Evolutionary conservation across 371 early-diverging fungal genomes (phyloP).

Genomic region (Mucor lusitanicus): DNA sequence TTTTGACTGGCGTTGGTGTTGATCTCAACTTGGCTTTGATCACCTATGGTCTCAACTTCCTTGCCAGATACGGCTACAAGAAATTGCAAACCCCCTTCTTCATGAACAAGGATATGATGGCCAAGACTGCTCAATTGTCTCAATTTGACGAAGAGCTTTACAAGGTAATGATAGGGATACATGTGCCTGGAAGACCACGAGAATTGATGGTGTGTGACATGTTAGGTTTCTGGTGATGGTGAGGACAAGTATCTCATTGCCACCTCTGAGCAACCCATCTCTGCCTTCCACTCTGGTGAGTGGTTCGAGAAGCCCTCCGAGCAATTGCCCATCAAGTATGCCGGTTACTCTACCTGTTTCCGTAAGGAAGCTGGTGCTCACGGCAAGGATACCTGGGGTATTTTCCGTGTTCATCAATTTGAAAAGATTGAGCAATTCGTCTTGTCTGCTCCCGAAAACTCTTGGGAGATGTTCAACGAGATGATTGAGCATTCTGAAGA

Average conservation of each 20-base stretch:
- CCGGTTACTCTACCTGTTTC: conserved; percentile 99
- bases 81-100: conserved; percentile 99
- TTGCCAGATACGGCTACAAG: conserved; percentile 86
- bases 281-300: conserved; percentile 96
- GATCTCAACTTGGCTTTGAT: conserved; percentile 96
- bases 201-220: not conserved
- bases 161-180: conserved; percentile 61
- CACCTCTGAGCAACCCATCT: conserved; percentile 99
- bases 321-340: conserved; percentile 95
- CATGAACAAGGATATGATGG: conserved; percentile 98
- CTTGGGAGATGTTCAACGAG: conserved; percentile 97
- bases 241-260: conserved; percentile 99
- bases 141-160: conserved; percentile 99
- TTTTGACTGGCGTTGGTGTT: conserved; percentile 94
- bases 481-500: conserved; percentile 96
- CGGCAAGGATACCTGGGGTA: conserved; percentile 99
- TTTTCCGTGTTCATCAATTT: conserved; percentile 99
- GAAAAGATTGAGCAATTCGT: conserved; percentile 99
- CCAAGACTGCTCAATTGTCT: conserved; percentile 97
- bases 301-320: conserved; percentile 93
- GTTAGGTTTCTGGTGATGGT: conserved; percentile 73
- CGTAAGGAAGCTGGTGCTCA: conserved; percentile 99
- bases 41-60: conserved; percentile 97
- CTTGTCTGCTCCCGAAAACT: conserved; percentile 95
- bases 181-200: not conserved